Conservation (phyloP, 345 rosid species). For the Garcia nutans region DNA sequence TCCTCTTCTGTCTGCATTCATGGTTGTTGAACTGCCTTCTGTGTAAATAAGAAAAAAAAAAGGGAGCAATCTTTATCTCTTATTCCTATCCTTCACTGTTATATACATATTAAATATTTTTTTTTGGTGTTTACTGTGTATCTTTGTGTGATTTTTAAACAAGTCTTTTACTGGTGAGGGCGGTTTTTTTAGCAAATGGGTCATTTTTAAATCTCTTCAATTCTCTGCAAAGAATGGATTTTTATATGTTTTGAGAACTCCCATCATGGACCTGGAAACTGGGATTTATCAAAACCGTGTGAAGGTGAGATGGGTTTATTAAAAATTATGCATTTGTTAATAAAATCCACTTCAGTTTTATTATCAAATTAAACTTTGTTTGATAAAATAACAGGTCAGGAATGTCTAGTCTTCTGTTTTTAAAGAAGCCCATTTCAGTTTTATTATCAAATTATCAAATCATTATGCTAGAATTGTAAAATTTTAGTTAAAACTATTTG, state of each 20-base stretch:
- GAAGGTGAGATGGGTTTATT: constrained; percentile 46
- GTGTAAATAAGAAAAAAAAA: constrained; percentile 7
- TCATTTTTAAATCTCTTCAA: constrained; percentile 23
- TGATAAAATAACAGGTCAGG: background rate
- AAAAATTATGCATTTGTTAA: background rate
- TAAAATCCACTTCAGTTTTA: background rate
- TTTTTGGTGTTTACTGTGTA: constrained; percentile 1
- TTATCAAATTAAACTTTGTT: background rate
- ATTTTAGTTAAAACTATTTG: background rate
- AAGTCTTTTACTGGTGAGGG: constrained; percentile 10
- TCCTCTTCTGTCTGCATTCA: constrained; percentile 21
- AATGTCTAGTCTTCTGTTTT: background rate
- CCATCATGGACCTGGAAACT: constrained; percentile 65
- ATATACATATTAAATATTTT: background rate
- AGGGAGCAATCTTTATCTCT: constrained; percentile 5
- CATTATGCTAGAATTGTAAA: background rate
- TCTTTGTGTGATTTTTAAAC: constrained; percentile 6
- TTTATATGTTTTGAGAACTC: constrained; percentile 26
- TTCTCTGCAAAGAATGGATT: constrained; percentile 29
- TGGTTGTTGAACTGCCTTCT: constrained; percentile 41
- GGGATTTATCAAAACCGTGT: constrained; percentile 38
- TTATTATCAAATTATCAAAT: background rate
- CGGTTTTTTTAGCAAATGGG: constrained; percentile 26
- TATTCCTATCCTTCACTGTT: background rate
- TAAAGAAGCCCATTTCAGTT: background rate